A percentile compares a stretch with the other conserved stretches of the same genome.
Evolutionary conservation across 2,329 filamentous ascomycete genomes (phyloP).

Genomic region (Amylocarpus encephaloides): DNA sequence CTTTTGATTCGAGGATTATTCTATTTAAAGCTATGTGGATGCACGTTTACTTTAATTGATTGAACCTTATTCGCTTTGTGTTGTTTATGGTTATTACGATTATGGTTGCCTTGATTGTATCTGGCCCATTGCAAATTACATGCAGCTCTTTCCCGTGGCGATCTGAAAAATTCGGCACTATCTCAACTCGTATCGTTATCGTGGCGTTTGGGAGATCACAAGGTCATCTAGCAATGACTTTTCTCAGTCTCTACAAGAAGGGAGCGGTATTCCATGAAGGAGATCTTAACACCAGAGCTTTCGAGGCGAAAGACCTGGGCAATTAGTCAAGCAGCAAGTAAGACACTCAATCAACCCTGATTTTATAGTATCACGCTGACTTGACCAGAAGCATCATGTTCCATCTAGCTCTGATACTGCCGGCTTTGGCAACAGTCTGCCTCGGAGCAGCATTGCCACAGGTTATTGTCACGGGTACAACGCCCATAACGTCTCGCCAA

Average conservation of each 20-base stretch:
- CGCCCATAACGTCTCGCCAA: not conserved
- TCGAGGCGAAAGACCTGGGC: not conserved
- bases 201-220: constrained; percentile 15
- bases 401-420: constrained; percentile 6
- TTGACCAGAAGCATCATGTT: constrained; percentile 9
- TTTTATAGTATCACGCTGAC: constrained; percentile 1
- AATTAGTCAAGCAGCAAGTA: not conserved
- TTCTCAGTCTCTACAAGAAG: constrained; percentile 16
- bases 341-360: not conserved
- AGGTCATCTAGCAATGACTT: constrained; percentile 3
- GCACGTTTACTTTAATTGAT: constrained; percentile 9
- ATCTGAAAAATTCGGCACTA: constrained; percentile 3
- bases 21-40: constrained; percentile 16
- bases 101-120: constrained; percentile 11
- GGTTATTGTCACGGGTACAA: not conserved
- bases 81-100: constrained; percentile 17
- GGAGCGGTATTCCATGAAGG: constrained; percentile 4
- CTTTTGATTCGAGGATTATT: constrained; percentile 7
- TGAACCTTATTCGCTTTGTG: constrained; percentile 12
- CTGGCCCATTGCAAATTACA: constrained; percentile 6
- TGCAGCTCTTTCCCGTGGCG: constrained; percentile 1
- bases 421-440: constrained; percentile 11
- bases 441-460: constrained; percentile 14
- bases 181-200: constrained; percentile 9
- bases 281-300: not conserved